These are phyloP conservation scores for Arachnomyces sp. DNA, from an alignment of 2,329 filamentous ascomycete species.

Conservation along the genomic window DNA sequence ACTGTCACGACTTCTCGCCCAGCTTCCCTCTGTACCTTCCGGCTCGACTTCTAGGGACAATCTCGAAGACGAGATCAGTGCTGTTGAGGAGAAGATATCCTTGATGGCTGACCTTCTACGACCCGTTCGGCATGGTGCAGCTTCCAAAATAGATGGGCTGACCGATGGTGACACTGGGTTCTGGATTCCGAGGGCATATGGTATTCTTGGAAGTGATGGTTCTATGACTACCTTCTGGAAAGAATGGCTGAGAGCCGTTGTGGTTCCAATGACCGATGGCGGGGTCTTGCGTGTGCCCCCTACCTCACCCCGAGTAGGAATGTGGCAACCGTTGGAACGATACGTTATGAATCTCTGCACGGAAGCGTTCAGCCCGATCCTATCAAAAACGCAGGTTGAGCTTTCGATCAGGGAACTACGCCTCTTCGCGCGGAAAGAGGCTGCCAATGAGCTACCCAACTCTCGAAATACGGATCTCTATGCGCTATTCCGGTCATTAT, in stretches of 20 bases:
- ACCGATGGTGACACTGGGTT: slow-evolving; percentile 92
- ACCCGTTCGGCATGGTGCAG: slow-evolving; percentile 85
- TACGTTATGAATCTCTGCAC: slow-evolving; percentile 97
- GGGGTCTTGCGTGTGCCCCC: slow-evolving; percentile 72
- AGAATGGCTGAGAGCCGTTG: slow-evolving; percentile 87
- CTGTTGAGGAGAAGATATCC: slow-evolving; percentile 92
- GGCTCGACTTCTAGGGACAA: slow-evolving; percentile 73
- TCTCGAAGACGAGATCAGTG: slow-evolving; percentile 88
- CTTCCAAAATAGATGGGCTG: slow-evolving; percentile 92
- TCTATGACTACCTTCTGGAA: slow-evolving; percentile 92
- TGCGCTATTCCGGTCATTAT: slow-evolving; percentile 81
- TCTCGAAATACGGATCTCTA: slow-evolving; percentile 89
- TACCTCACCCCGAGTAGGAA: slow-evolving; percentile 81
- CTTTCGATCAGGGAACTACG: slow-evolving; percentile 81
- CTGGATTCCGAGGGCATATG: slow-evolving; percentile 91
- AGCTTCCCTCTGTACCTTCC: slow-evolving; percentile 70
- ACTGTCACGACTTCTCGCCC: slow-evolving; percentile 76
- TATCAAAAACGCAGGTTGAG: slow-evolving; percentile 93
- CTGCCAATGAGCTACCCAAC: slow-evolving; percentile 83
- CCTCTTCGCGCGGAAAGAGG: slow-evolving; percentile 88
- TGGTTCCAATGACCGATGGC: slow-evolving; percentile 94
- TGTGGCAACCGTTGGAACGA: slow-evolving; percentile 93
- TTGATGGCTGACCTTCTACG: slow-evolving; percentile 94
- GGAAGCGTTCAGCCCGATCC: slow-evolving; percentile 84
- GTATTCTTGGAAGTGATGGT: slow-evolving; percentile 77